phyloP scores from a whole-genome alignment of 2,329 filamentous ascomycete genomes.

The Microcyclospora pomicola region DNA sequence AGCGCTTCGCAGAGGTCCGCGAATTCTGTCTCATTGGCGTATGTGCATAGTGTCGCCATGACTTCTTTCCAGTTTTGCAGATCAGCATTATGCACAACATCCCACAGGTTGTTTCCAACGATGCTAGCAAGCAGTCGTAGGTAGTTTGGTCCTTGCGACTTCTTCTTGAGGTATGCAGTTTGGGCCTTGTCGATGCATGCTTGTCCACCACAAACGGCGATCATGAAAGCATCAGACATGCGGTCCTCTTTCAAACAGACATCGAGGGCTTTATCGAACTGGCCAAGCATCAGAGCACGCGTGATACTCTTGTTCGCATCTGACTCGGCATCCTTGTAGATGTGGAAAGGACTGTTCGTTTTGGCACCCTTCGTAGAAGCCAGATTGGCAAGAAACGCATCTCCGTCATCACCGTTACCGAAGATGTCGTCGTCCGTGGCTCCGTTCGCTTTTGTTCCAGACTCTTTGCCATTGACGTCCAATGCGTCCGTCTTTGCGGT shows the following conservation, averaged over 20 bases:
- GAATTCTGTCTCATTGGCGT: conserved; percentile 81
- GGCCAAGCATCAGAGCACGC: conserved; percentile 71
- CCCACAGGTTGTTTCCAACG: conserved; percentile 93
- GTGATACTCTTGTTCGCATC: conserved; percentile 77
- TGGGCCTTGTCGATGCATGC: conserved; percentile 91
- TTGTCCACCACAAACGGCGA: conserved; percentile 91
- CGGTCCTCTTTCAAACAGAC: conserved; percentile 79
- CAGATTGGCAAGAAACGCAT: conserved; percentile 76
- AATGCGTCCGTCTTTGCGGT: conserved; percentile 28
- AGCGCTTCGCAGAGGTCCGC: conserved; percentile 88
- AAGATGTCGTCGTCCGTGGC: conserved; percentile 49
- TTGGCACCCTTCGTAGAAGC: conserved; percentile 81
- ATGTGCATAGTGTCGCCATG: conserved; percentile 92
- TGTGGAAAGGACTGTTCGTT: conserved; percentile 85
- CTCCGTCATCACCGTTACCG: conserved; percentile 54
- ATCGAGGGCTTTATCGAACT: conserved; percentile 81
- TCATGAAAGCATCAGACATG: conserved; percentile 92
- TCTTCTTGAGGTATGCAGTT: conserved; percentile 73
- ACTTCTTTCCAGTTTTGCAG: conserved; percentile 91
- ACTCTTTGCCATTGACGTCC: conserved; percentile 35
- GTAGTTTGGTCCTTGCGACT: conserved; percentile 76
- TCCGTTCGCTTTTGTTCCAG: conserved; percentile 13
- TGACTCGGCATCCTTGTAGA: conserved; percentile 73
- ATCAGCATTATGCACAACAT: conserved; percentile 92
- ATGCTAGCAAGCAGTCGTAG: conserved; percentile 80